Base-by-base conservation (phyloP, 805 yeast species). In the Clavispora phyllophila region DNA sequence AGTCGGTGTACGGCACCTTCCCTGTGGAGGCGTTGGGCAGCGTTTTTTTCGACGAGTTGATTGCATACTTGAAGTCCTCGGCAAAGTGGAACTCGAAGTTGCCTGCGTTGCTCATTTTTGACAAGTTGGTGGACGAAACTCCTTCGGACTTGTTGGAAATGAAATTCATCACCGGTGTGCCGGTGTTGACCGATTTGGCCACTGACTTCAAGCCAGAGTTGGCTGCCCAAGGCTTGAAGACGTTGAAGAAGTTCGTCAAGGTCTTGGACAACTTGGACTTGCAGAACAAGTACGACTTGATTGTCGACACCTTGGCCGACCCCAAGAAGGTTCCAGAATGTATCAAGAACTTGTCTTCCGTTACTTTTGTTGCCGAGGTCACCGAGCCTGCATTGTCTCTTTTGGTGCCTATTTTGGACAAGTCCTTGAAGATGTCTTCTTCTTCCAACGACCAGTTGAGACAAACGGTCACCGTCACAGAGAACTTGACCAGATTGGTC, bases 191-290 rank as follows among this genome's bases (percentile, higher is more conserved):
- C 26, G 95, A 87, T 65, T 77, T 83, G 68, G 79, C 96, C 50
- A 91, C 95, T 44, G 99, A 91, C 63, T 88, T 93, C 77, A 91
- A 91, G 72, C 96, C 97, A 2, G 99, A 91, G 67, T 75, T 93
- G 44, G 89, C 96, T 22, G 82, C 84, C 54, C 87, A 80, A 45
- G 98, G 97, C 52, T 68, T 81, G 54, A 76, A 78, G 54, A 76
- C 87, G 13, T 72, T 89, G 63, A 74, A 76, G 35, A 75, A 74
- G 43, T 87, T 82, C 54, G 95, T 90, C 49, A 77, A 79, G 53
- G 84, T 87, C 37, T 74, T 93, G 55, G 99, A 93, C 66, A 93
- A 93, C 68, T 81, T 89, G 66, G 99, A 91, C 71, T 78, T 91
- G 57, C 78, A 82, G 40, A 89, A 93, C 53, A 85, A 96, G 62